Evolutionary conservation across 73 alveolate genomes (phyloP), one percentile per base, ranked within the genome.

Genomic region (Paraurostyla sp.): DNA sequence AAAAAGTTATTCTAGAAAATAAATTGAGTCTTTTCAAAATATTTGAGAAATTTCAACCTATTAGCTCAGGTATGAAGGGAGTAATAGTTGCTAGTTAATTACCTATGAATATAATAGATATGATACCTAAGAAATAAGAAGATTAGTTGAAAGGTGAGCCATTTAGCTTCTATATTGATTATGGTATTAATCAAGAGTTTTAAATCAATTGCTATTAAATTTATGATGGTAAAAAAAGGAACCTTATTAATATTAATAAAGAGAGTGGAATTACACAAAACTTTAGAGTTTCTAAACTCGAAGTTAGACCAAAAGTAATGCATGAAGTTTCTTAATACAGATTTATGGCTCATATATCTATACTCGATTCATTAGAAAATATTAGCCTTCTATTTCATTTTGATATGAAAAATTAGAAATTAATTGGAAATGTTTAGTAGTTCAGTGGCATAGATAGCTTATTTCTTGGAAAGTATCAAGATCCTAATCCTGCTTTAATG

Each of bases 401-500:
- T 51, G 82, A 85, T 71, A 49, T 71, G 80, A 25, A 18, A 22
- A 50, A 49, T 42, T 11, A 71, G 32, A 69, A 80, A 23, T 54
- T 85, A 29, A 29, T 30, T 2, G 83, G 83, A 16, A 52, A 85
- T 71, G 88, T 85, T 20, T 41, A 71, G 36, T 63, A 85, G 52
- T 85, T 85, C 38, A 50, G 80, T 15, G 93, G 93, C 11, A 71
- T 68, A 1, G 93, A 85, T 38, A 60, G 93, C 38, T 18, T 73
- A 16, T 71, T 85, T 71, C 45, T 85, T 20, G 93, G 93, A 1
- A 20, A 35, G 11, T 32, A 46, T 32, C 73, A 71, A 30, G 56
- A 46, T 25, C 62, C 30, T 16, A n/a, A 40, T 48, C 93, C 93
- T 7, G 88, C 87, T 40, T 16, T 85, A 20, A 80, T 85, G 6